Evolutionary conservation across 2,329 filamentous ascomycete genomes (phyloP).

Genomic region (Stagonosporopsis cucurbitacearum): DNA sequence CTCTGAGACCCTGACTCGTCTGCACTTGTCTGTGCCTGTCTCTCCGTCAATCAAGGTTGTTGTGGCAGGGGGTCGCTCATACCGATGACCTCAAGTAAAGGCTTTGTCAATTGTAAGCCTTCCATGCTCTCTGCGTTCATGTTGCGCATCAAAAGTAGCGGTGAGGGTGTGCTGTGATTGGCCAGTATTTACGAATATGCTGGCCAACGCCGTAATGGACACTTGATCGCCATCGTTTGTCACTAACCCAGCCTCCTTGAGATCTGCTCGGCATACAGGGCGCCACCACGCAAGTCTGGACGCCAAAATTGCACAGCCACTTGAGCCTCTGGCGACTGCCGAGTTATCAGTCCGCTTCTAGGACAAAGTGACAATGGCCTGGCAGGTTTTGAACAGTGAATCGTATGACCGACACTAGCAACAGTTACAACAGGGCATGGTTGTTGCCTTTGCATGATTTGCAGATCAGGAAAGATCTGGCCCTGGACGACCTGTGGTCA

Average conservation of each 20-base stretch:
- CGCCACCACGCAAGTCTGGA: constrained; percentile 15
- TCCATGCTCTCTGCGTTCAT: constrained; percentile 35
- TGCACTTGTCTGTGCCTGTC: not conserved
- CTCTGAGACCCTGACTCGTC: constrained; percentile 6
- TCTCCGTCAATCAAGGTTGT: not conserved
- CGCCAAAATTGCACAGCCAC: constrained; percentile 18
- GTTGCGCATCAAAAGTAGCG: constrained; percentile 40
- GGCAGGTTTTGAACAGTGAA: constrained; percentile 3
- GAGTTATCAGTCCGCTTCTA: constrained; percentile 3
- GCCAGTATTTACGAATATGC: constrained; percentile 29
- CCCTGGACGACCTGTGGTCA: not conserved
- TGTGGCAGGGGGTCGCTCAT: constrained; percentile 5
- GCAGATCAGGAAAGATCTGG: not conserved
- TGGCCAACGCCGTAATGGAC: constrained; percentile 30
- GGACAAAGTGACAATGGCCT: not conserved
- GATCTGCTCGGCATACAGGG: constrained; percentile 18
- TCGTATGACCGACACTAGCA: not conserved
- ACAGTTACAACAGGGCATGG: not conserved
- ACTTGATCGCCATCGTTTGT: constrained; percentile 27
- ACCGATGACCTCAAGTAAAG: constrained; percentile 17
- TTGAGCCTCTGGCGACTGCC: constrained; percentile 15
- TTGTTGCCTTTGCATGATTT: not conserved
- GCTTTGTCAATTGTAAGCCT: constrained; percentile 34
- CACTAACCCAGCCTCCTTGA: constrained; percentile 31
- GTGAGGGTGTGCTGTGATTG: constrained; percentile 43